These are phyloP conservation scores for Dipteronia dyeriana DNA, from an alignment of 345 rosid species.

Conservation along the genomic window DNA sequence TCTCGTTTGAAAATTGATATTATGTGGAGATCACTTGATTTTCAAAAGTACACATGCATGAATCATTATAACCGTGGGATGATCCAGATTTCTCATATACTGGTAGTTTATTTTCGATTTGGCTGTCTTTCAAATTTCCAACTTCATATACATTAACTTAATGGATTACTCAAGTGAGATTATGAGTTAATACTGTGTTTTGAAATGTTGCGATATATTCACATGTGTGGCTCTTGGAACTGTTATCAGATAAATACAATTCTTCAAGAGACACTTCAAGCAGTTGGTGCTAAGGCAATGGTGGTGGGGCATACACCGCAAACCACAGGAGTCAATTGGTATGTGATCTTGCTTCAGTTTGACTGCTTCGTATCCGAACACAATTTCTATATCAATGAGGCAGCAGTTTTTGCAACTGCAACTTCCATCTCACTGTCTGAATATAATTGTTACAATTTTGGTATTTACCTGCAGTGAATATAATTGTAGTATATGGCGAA, in stretches of 20 bases:
- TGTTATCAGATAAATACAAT: slow-evolving; percentile 54
- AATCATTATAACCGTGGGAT: not conserved
- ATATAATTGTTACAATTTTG: not conserved
- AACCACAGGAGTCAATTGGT: slow-evolving; percentile 81
- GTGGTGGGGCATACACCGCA: slow-evolving; percentile 99
- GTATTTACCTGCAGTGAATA: slow-evolving; percentile 57
- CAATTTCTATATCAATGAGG: not conserved
- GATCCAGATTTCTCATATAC: not conserved
- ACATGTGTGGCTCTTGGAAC: slow-evolving; percentile 2
- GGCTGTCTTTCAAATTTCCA: not conserved
- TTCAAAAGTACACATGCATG: not conserved
- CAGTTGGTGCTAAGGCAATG: slow-evolving; percentile 81
- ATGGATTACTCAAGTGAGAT: not conserved
- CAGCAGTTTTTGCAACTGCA: not conserved
- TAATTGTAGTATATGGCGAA: slow-evolving; percentile 78
- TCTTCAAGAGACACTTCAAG: slow-evolving; percentile 67
- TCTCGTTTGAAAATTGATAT: not conserved
- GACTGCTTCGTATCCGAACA: not conserved
- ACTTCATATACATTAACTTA: not conserved
- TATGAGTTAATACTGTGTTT: not conserved
- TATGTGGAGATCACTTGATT: not conserved
- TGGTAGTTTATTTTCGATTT: not conserved
- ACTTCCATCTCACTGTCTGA: not conserved
- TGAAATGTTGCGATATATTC: not conserved
- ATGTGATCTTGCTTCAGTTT: slow-evolving; percentile 2